Percentiles rank a stretch among this genome's conserved stretches.
These are phyloP conservation scores for Balamuthia mandrillaris DNA, from an alignment of 208 protist species.

Conservation along the genomic window DNA sequence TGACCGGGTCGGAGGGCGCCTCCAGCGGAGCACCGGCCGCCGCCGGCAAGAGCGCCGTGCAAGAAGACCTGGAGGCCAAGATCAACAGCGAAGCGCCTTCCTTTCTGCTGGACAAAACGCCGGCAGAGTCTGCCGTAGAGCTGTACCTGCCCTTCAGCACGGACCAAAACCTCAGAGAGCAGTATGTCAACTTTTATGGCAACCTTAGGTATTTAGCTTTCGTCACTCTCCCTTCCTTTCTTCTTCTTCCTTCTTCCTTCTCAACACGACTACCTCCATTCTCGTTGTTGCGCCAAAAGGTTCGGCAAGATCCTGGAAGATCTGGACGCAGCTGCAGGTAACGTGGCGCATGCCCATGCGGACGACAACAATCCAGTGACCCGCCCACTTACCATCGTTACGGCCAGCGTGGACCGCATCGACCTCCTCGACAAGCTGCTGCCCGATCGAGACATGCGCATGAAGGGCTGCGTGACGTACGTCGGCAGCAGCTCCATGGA, in stretches of 20 bases:
- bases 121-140: not conserved
- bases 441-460: conserved; percentile 36
- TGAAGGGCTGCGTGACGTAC: conserved; percentile 35
- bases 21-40: not conserved
- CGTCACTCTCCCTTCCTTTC: not conserved
- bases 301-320: conserved; percentile 39
- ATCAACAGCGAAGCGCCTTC: not conserved
- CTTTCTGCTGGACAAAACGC: conserved; percentile 2
- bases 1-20: too few species aligned
- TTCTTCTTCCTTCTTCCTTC: not conserved
- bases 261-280: not conserved
- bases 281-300: not conserved
- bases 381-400: conserved; percentile 33
- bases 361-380: conserved; percentile 22
- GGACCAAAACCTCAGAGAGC: conserved; percentile 17
- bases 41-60: not conserved
- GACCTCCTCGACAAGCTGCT: conserved; percentile 27
- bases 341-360: not conserved
- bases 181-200: conserved; percentile 43
- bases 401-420: conserved; percentile 26
- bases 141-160: conserved; percentile 21
- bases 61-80: too few species aligned
- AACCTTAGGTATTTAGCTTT: conserved; percentile 8
- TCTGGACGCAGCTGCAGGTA: conserved; percentile 23
- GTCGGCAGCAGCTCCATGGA: conserved; percentile 35